Evolutionary conservation across 495 filamentous ascomycete genomes (phyloP).

Genomic region (Ascobolus immersus): DNA sequence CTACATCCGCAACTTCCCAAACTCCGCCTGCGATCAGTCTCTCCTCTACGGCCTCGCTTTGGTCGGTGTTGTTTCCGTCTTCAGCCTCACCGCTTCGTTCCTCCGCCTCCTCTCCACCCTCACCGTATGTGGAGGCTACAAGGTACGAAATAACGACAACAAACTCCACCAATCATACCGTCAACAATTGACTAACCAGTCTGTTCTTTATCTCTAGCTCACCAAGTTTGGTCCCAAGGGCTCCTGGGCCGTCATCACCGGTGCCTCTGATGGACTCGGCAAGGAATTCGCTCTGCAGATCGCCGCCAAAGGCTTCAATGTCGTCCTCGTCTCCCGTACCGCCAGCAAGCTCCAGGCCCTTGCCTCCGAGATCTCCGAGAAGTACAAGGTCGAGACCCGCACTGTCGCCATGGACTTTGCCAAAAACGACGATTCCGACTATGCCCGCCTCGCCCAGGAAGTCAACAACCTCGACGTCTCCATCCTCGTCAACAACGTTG

Average conservation of each 20-base stretch:
- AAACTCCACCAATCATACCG: too few species aligned
- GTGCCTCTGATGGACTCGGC: slow-evolving; percentile 87
- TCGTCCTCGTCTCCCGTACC: slow-evolving; percentile 82
- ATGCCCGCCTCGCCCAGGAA: slow-evolving; percentile 38
- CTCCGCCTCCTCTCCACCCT: slow-evolving; percentile 2
- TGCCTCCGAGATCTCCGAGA: slow-evolving; percentile 43
- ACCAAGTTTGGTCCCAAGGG: slow-evolving; percentile 73
- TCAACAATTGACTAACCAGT: too few species aligned
- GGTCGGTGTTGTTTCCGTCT: slow-evolving; percentile 10
- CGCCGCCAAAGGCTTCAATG: slow-evolving; percentile 72
- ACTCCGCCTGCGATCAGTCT: slow-evolving; percentile 9
- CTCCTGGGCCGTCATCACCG: slow-evolving; percentile 84
- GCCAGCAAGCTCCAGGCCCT: slow-evolving; percentile 62
- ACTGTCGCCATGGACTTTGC: slow-evolving; percentile 79
- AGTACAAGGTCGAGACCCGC: slow-evolving; percentile 41
- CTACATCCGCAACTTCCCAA: too few species aligned
- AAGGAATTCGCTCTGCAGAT: slow-evolving; percentile 88
- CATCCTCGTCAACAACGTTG: slow-evolving; percentile 92
- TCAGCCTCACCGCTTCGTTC: slow-evolving; percentile 2
- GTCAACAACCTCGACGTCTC: slow-evolving; percentile 53
- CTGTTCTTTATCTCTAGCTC: slow-evolving; percentile 30
- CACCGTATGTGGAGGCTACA: too few species aligned
- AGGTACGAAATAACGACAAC: too few species aligned
- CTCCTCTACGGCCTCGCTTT: slow-evolving; percentile 7
- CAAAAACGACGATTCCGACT: slow-evolving; percentile 47